Evolutionary conservation across 352 stramenopile genomes (phyloP).

Genomic region (Phytophthora constricta): DNA sequence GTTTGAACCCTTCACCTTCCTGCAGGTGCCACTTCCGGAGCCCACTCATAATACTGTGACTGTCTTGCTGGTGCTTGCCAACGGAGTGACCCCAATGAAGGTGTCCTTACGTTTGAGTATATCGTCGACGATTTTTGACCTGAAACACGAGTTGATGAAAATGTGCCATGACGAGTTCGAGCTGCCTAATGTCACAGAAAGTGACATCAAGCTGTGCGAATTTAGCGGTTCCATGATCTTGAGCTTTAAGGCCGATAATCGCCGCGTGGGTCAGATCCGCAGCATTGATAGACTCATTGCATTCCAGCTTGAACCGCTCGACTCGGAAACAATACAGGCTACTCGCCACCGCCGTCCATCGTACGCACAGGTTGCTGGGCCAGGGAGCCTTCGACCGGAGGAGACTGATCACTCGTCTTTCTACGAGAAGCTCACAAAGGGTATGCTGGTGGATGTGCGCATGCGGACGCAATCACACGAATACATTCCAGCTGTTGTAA

Average conservation of each 20-base stretch:
- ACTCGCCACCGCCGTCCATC: conserved; percentile 82
- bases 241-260: conserved; percentile 89
- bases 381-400: conserved; percentile 38
- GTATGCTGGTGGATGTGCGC: conserved; percentile 75
- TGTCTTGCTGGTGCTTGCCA: conserved; percentile 78
- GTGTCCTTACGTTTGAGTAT: conserved; percentile 84
- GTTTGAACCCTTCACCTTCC: conserved; percentile 94
- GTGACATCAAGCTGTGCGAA: conserved; percentile 88
- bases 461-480: conserved; percentile 74
- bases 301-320: conserved; percentile 83
- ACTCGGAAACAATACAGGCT: conserved; percentile 69
- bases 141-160: conserved; percentile 87
- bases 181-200: conserved; percentile 62
- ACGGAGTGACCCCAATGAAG: conserved; percentile 76
- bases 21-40: conserved; percentile 89
- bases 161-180: conserved; percentile 81
- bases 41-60: conserved; percentile 86
- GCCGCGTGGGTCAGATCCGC: conserved; percentile 83
- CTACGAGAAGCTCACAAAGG: conserved; percentile 64
- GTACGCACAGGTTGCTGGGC: conserved; percentile 51
- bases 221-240: conserved; percentile 88
- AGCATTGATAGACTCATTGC: conserved; percentile 88
- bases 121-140: conserved; percentile 84
- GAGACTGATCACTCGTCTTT: conserved; percentile 58
- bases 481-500: conserved; percentile 68